Percentiles rank a stretch among this genome's conserved stretches.
These are phyloP conservation scores for Geotrichum carabidarum DNA, from an alignment of 1,139 yeast species.

Conservation along the genomic window DNA sequence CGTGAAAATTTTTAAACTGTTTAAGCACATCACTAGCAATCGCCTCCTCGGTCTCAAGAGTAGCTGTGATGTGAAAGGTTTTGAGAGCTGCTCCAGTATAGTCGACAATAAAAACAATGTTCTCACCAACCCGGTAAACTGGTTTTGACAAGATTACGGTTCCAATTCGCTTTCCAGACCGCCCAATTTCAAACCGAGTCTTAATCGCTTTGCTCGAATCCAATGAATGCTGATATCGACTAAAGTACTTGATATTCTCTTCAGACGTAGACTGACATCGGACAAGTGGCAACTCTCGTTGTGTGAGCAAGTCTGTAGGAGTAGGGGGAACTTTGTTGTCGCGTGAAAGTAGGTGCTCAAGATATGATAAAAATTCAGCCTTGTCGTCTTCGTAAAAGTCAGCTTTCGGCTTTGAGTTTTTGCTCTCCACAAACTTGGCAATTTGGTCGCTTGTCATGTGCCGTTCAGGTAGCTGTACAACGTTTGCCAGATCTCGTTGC, in stretches of 20 bases:
- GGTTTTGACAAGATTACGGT: constrained; percentile 37
- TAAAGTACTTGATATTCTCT: constrained; percentile 31
- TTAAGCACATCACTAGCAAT: constrained; percentile 23
- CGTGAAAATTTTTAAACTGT: constrained; percentile 4
- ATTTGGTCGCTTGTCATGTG: constrained; percentile 6
- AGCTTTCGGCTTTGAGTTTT: background rate
- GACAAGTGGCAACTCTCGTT: constrained; percentile 9
- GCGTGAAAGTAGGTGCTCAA: constrained; percentile 4
- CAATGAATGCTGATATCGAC: constrained; percentile 26
- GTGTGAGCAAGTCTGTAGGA: background rate
- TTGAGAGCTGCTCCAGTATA: constrained; percentile 27
- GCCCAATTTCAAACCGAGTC: constrained; percentile 35
- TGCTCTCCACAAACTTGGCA: background rate
- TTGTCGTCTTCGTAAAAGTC: background rate
- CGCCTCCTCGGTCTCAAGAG: constrained; percentile 38
- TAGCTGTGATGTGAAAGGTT: constrained; percentile 39
- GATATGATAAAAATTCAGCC: background rate
- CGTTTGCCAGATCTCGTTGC: constrained; percentile 25
- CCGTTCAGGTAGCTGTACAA: constrained; percentile 16
- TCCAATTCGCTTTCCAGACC: constrained; percentile 34
- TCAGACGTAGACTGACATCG: constrained; percentile 19
- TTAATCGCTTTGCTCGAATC: constrained; percentile 21
- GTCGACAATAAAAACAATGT: constrained; percentile 33
- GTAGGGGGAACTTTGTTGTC: background rate
- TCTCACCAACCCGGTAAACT: constrained; percentile 39